phyloP scores from a whole-genome alignment of 2,329 filamentous ascomycete genomes.

The Penicillium corylophilum region DNA sequence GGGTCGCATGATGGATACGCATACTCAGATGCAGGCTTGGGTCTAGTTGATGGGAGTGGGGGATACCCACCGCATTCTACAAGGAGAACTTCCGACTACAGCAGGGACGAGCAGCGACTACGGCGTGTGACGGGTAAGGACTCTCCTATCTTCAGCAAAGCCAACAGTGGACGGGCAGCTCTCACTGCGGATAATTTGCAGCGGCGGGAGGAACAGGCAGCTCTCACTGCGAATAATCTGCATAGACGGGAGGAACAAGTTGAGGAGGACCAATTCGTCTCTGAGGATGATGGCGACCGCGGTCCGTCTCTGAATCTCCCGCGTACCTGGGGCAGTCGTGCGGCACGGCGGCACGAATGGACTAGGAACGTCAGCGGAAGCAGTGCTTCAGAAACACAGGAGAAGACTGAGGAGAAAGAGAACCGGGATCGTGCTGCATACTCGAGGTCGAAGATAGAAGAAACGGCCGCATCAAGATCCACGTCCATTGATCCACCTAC shows the following conservation, averaged over 20 bases:
- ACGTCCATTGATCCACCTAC: constrained; percentile 14
- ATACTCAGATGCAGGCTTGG: constrained; percentile 34
- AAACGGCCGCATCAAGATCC: constrained; percentile 27
- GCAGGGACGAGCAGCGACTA: constrained; percentile 41
- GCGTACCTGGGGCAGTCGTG: constrained; percentile 37
- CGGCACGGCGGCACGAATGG: constrained; percentile 35
- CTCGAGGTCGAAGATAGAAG: constrained; percentile 26
- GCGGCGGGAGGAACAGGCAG: constrained; percentile 33
- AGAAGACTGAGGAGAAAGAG: constrained; percentile 14
- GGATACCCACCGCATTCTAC: constrained; percentile 33
- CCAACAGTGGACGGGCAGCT: constrained; percentile 30
- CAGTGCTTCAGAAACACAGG: constrained; percentile 18
- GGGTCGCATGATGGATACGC: constrained; percentile 18
- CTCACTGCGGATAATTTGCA: constrained; percentile 40
- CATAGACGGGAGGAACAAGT: constrained; percentile 36
- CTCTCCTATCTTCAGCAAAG: constrained; percentile 43
- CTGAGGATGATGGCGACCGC: constrained; percentile 25
- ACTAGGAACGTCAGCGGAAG: constrained; percentile 31
- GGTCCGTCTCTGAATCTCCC: constrained; percentile 40
- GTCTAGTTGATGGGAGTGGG: constrained; percentile 35
- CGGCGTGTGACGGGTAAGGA: constrained; percentile 38
- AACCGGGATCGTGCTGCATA: constrained; percentile 11
- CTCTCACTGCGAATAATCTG: constrained; percentile 38
- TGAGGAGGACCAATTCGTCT: constrained; percentile 7
- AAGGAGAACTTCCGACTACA: constrained; percentile 35